These are phyloP conservation scores for Plectosphaerella cucumerina DNA, from an alignment of 2,329 filamentous ascomycete genomes.

Conservation along the genomic window DNA sequence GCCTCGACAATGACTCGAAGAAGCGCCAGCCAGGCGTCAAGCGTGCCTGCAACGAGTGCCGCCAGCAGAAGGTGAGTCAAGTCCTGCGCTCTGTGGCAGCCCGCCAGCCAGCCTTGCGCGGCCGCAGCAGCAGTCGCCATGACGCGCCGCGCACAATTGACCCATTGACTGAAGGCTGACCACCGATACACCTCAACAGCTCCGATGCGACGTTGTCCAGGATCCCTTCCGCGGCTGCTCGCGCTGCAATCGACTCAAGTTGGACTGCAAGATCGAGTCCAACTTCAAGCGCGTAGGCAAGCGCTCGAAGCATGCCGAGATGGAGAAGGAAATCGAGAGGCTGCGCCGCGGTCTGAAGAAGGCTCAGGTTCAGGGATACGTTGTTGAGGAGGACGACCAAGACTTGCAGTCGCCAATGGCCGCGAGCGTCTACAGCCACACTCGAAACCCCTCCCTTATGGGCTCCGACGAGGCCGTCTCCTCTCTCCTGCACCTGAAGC, in stretches of 20 bases:
- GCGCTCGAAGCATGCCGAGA: slow-evolving; percentile 77
- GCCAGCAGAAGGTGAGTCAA: slow-evolving; percentile 75
- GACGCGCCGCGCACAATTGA: neutral
- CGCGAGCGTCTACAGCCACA: slow-evolving; percentile 54
- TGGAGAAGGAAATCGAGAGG: slow-evolving; percentile 77
- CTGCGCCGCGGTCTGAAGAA: slow-evolving; percentile 57
- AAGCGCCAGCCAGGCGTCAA: slow-evolving; percentile 68
- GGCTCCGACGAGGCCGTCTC: slow-evolving; percentile 66
- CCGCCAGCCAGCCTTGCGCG: no score
- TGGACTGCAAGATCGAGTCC: slow-evolving; percentile 81
- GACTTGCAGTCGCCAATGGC: slow-evolving; percentile 57
- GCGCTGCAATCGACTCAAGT: slow-evolving; percentile 73
- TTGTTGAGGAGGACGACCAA: slow-evolving; percentile 50
- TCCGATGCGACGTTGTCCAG: slow-evolving; percentile 80
- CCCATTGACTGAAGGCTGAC: slow-evolving; percentile 9
- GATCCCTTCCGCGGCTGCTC: slow-evolving; percentile 75
- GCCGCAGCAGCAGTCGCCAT: neutral
- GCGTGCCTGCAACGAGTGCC: slow-evolving; percentile 79
- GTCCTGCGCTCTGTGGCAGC: no score
- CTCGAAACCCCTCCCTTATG: slow-evolving; percentile 60
- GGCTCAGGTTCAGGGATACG: slow-evolving; percentile 56
- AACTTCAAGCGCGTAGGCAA: slow-evolving; percentile 85
- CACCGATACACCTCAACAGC: slow-evolving; percentile 35
- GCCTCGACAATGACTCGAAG: slow-evolving; percentile 47
- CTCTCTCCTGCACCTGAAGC: slow-evolving; percentile 62